phyloP scores from a whole-genome alignment of 352 stramenopile genomes.

The Paralagenidium karlingii region DNA sequence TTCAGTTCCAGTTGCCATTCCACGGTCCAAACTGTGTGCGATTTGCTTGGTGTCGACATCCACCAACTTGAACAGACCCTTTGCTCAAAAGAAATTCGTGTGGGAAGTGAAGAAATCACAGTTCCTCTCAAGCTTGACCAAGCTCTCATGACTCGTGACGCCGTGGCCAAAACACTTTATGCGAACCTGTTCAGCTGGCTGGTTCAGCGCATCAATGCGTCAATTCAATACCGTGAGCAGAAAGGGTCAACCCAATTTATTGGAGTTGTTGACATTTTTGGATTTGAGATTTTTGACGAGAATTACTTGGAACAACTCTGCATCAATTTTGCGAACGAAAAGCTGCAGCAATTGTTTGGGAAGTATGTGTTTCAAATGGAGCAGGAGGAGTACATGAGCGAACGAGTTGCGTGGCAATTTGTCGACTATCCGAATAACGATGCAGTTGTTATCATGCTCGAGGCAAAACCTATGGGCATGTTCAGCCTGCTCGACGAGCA shows the following conservation, averaged over 20 bases:
- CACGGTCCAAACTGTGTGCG: slow-evolving; percentile 76
- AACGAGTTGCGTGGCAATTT: slow-evolving; percentile 84
- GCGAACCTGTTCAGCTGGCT: slow-evolving; percentile 90
- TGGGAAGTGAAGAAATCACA: slow-evolving; percentile 64
- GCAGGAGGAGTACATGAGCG: slow-evolving; percentile 68
- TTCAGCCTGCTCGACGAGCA: slow-evolving; percentile 80
- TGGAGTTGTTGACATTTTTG: slow-evolving; percentile 86
- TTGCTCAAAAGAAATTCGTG: slow-evolving; percentile 71
- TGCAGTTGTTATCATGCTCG: slow-evolving; percentile 58
- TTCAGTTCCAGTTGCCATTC: slow-evolving; percentile 11
- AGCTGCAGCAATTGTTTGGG: slow-evolving; percentile 76
- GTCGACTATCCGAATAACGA: slow-evolving; percentile 84
- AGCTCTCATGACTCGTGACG: slow-evolving; percentile 63
- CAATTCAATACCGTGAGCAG: slow-evolving; percentile 74
- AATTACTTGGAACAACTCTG: slow-evolving; percentile 89
- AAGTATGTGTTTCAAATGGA: slow-evolving; percentile 79
- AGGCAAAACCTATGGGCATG: slow-evolving; percentile 60
- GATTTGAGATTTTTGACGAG: slow-evolving; percentile 83
- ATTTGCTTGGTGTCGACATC: slow-evolving; percentile 48
- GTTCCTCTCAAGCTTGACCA: slow-evolving; percentile 49
- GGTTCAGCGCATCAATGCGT: slow-evolving; percentile 88
- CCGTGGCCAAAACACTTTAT: slow-evolving; percentile 82
- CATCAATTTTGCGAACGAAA: slow-evolving; percentile 85
- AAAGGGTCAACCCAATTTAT: slow-evolving; percentile 61
- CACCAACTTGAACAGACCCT: slow-evolving; percentile 44